These are phyloP conservation scores for Carex littledalei DNA, from an alignment of 176 grass and related monocot genomes.

Conservation along the genomic window DNA sequence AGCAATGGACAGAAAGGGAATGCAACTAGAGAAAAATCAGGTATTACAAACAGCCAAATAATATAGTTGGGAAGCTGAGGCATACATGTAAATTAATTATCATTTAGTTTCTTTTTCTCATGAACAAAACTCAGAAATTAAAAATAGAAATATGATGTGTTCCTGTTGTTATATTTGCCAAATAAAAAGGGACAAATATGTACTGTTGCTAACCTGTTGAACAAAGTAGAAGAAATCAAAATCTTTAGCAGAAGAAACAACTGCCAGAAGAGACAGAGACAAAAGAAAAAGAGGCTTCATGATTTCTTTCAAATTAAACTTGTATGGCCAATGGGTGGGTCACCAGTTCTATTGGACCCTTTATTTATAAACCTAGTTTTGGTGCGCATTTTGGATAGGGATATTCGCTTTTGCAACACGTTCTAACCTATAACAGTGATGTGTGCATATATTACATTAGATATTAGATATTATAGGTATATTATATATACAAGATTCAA, in stretches of 20 bases:
- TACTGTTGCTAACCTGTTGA: conserved; percentile 41
- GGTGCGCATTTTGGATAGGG: not conserved
- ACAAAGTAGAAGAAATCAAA: conserved; percentile 96
- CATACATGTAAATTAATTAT: not conserved
- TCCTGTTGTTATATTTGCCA: not conserved
- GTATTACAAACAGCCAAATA: not conserved
- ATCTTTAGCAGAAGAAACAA: conserved; percentile 27
- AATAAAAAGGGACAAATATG: not conserved
- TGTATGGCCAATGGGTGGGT: not conserved
- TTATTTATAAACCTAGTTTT: conserved; percentile 7
- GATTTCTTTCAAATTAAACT: not conserved
- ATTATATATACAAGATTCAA: not conserved
- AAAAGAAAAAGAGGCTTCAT: conserved; percentile 45
- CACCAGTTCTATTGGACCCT: not conserved
- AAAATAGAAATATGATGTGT: not conserved
- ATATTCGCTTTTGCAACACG: conserved; percentile 9
- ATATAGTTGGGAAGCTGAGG: not conserved
- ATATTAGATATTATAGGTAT: not conserved
- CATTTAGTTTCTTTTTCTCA: not conserved
- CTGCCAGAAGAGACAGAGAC: conserved; percentile 27
- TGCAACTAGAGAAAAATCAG: not conserved
- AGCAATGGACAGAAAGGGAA: not conserved
- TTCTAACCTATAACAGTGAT: not conserved
- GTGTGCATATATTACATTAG: too few species aligned
- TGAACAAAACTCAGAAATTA: not conserved